Base-by-base conservation (phyloP, 305 asterid genomes). In the Solanum chacoense region DNA sequence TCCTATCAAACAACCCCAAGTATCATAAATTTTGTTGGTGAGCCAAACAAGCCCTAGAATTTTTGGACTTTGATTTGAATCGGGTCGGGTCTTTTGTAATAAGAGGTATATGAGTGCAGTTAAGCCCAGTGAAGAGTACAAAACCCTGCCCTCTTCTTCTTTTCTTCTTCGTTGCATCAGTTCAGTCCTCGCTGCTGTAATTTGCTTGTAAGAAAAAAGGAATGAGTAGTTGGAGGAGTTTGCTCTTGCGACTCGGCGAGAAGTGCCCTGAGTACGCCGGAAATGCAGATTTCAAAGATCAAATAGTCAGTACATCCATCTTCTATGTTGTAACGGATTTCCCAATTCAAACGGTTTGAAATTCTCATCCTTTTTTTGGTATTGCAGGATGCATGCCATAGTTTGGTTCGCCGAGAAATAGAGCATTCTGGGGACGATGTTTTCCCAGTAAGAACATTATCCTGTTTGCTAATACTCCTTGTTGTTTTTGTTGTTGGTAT, bases 191-290 rank as follows among this genome's bases (percentile, higher is more conserved):
- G 32, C 32, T 38, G 65, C 11, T 7, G 85, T 38, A 79, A 86
- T 75, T 87, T 36, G 79, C 77, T 11, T 22, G 83, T 35, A 76
- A 76, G 42, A 18, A 16, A 38, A 75, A 10, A n/a, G 90, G 89
- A 86, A 96, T 96, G 98, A 95, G 97, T 87, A 95, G 96, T 85
- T 97, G 99, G 99, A 91, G 93, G 89, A 91, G 87, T 72, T 88
- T 96, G 89, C 90, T 97, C 87, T 94, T 97, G 78, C 98, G 99
- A 50, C 90, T 97, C 74, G 99, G 98, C 34, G 99, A 97, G 88
- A 97, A 95, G 80, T 93, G 95, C 94, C 72, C 98, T 2, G 99
- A 97, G 91, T 97, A 96, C 90, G 98, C 98, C 74, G 98, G 97
- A 18, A 95, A 90, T 74, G 92, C 90, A 37, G 99, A 97, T 87